Evolutionary conservation across 2,329 filamentous ascomycete genomes (phyloP).

Genomic region (Elsinoe arachidis): DNA sequence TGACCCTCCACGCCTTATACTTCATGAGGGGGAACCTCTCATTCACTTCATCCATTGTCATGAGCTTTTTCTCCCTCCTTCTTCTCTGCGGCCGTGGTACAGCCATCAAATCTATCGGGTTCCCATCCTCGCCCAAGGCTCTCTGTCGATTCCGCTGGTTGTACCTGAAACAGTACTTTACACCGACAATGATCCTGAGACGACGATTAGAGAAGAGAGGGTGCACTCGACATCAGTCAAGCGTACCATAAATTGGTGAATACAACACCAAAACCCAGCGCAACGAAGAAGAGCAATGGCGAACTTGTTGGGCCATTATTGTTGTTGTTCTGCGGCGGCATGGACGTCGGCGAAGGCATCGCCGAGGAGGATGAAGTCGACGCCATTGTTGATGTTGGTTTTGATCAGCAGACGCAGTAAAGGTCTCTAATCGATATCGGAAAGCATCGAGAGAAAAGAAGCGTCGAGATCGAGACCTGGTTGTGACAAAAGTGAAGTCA

Average conservation of each 20-base stretch:
- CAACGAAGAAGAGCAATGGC: slow-evolving; percentile 83
- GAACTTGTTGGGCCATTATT: slow-evolving; percentile 53
- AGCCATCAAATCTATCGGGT: slow-evolving; percentile 77
- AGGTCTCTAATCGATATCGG: slow-evolving; percentile 7
- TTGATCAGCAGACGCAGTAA: slow-evolving; percentile 4
- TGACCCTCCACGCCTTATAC: slow-evolving; percentile 90
- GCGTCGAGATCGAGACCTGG: not conserved
- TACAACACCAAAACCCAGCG: slow-evolving; percentile 91
- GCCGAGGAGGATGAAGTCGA: slow-evolving; percentile 18
- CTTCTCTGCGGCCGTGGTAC: slow-evolving; percentile 81
- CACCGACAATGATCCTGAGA: slow-evolving; percentile 92
- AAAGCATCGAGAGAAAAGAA: not conserved
- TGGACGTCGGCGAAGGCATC: slow-evolving; percentile 18
- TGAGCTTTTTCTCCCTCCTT: slow-evolving; percentile 92
- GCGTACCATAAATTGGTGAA: slow-evolving; percentile 97
- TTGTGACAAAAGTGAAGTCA: not conserved
- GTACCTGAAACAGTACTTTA: slow-evolving; percentile 98
- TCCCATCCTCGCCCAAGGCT: slow-evolving; percentile 64
- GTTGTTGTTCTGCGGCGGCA: slow-evolving; percentile 23
- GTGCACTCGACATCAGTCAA: not conserved
- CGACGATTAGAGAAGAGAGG: not conserved
- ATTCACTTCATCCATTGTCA: slow-evolving; percentile 99
- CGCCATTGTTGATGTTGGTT: not conserved
- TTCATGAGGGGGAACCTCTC: slow-evolving; percentile 92
- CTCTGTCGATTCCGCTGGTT: slow-evolving; percentile 85